Percentiles rank a stretch among this genome's conserved stretches.
phyloP scores from a whole-genome alignment of 495 filamentous ascomycete genomes.

The Elasticomyces elasticus region DNA sequence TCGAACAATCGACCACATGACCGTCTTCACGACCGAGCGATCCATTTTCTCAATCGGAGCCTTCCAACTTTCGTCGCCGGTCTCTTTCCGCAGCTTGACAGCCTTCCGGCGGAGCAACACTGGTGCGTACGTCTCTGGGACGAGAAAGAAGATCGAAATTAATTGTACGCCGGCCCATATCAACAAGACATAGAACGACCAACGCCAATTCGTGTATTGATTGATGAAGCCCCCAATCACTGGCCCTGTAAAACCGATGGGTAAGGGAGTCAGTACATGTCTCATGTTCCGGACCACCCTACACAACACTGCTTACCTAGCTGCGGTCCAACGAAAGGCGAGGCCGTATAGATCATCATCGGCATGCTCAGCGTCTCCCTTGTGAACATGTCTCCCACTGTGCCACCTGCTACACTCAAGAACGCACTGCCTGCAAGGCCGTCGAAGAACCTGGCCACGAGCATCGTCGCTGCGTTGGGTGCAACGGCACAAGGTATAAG shows the following conservation, averaged over 20 bases:
- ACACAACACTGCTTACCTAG: too few relatives aligned
- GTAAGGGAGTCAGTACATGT: too few relatives aligned
- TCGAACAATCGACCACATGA: conserved; percentile 60
- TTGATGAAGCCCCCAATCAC: conserved; percentile 68
- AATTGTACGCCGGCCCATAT: conserved; percentile 67
- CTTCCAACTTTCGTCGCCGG: conserved; percentile 62
- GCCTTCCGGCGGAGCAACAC: conserved; percentile 71
- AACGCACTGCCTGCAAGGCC: conserved; percentile 79
- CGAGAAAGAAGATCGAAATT: conserved; percentile 54
- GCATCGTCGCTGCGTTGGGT: conserved; percentile 69
- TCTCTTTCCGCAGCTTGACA: conserved; percentile 56
- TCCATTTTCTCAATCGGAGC: conserved; percentile 74
- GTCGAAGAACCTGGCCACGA: conserved; percentile 73
- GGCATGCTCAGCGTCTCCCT: conserved; percentile 62
- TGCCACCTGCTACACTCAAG: conserved; percentile 80
- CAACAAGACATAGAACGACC: conserved; percentile 79
- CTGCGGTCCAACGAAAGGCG: conserved; percentile 46
- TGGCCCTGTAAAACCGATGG: too few relatives aligned
- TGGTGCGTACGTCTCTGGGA: conserved; percentile 86
- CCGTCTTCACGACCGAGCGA: conserved; percentile 59
- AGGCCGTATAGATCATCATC: conserved; percentile 64
- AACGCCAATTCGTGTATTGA: conserved; percentile 53
- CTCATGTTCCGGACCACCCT: too few relatives aligned
- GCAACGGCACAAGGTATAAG: conserved; percentile 83
- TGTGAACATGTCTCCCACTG: conserved; percentile 79